phyloP scores from a whole-genome alignment of 2,329 filamentous ascomycete genomes.

The Remersonia thermophila region DNA sequence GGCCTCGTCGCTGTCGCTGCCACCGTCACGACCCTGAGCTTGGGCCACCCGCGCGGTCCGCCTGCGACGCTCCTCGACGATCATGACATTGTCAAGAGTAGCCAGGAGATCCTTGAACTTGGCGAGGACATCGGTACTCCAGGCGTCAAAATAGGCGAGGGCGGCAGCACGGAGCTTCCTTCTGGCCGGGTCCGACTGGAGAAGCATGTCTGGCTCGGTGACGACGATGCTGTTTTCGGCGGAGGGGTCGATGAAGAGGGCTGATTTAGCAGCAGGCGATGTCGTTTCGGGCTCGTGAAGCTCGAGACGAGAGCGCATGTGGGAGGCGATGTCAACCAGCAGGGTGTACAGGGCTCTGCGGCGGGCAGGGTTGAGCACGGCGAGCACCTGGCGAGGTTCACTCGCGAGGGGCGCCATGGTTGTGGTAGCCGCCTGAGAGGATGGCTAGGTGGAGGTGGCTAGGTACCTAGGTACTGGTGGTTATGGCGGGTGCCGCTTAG shows the following conservation, averaged over 20 bases:
- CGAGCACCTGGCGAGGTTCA: constrained; percentile 43
- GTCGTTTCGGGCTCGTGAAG: constrained; percentile 23
- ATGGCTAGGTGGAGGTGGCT: background rate
- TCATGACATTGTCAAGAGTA: constrained; percentile 34
- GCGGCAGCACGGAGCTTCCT: constrained; percentile 37
- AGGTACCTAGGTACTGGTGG: too few relatives aligned
- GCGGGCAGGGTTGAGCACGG: constrained; percentile 40
- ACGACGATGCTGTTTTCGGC: constrained; percentile 9
- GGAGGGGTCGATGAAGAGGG: constrained; percentile 17
- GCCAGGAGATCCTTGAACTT: constrained; percentile 57
- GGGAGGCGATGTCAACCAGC: constrained; percentile 37
- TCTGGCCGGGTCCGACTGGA: constrained; percentile 21
- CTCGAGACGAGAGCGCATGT: constrained; percentile 41
- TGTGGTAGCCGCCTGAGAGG: background rate
- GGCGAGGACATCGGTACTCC: constrained; percentile 58
- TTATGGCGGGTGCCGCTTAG: too few relatives aligned
- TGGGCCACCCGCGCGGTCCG: constrained; percentile 31
- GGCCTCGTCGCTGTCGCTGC: constrained; percentile 6
- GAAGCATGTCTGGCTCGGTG: constrained; percentile 3
- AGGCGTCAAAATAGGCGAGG: constrained; percentile 61
- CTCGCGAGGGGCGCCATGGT: constrained; percentile 41
- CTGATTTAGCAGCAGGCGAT: constrained; percentile 1
- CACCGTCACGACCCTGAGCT: constrained; percentile 11
- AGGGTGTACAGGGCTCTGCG: constrained; percentile 40
- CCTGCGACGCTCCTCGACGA: constrained; percentile 33